Conservation (phyloP, 148 eudicot genomes). For the Rhododendron simsii region DNA sequence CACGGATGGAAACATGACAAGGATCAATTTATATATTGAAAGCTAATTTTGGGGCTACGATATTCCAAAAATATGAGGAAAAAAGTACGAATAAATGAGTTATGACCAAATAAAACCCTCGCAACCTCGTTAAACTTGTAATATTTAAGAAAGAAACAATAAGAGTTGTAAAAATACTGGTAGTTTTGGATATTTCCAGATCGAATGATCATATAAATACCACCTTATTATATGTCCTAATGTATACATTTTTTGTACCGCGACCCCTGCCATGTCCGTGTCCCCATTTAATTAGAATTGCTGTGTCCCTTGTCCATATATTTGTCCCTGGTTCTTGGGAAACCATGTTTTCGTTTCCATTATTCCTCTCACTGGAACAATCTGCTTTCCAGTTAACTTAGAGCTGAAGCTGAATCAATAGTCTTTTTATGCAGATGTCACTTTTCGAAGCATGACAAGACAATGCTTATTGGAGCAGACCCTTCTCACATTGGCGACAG, state of each 20-base stretch:
- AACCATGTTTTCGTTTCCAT: not conserved
- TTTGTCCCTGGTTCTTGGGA: not conserved
- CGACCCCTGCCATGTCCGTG: not conserved
- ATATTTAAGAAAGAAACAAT: not conserved
- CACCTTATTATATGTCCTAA: not conserved
- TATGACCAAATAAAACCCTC: too few species aligned
- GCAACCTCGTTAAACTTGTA: not conserved
- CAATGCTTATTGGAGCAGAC: slow-evolving; percentile 92
- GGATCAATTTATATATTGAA: too few species aligned
- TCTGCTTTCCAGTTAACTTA: not conserved
- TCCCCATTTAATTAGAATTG: not conserved
- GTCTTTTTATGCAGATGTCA: slow-evolving; percentile 49
- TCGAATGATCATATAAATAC: not conserved
- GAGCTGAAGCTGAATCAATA: not conserved
- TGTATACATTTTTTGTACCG: not conserved
- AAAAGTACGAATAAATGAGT: too few species aligned
- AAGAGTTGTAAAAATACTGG: not conserved
- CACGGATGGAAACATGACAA: not conserved
- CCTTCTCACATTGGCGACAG: slow-evolving; percentile 35
- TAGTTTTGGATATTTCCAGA: not conserved
- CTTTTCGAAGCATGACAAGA: slow-evolving; percentile 75
- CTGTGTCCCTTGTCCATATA: not conserved
- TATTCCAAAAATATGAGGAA: not conserved
- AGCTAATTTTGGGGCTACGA: too few species aligned
- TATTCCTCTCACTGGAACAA: not conserved